Conservation (phyloP, 2,329 filamentous ascomycete species). For the Cordyceps fumosorosea region DNA sequence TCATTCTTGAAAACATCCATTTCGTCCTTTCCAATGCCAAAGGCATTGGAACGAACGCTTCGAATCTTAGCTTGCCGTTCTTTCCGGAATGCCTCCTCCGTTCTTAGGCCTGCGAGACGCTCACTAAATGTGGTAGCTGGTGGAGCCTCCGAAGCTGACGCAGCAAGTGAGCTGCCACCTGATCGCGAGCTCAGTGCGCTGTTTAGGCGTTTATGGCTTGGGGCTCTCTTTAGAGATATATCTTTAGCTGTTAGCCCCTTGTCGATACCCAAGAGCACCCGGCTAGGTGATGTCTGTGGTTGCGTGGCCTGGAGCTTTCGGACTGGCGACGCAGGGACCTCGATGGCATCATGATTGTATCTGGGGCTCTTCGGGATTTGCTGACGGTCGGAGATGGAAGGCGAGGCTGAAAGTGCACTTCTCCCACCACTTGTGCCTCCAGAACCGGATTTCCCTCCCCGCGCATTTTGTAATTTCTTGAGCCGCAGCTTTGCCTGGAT, state of each 20-base stretch:
- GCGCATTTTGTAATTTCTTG: conserved; percentile 70
- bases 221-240: conserved; percentile 73
- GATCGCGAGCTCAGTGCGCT: not conserved
- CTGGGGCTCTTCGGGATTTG: not conserved
- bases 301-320: conserved; percentile 45
- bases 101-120: conserved; percentile 65
- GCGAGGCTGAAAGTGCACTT: conserved; percentile 1
- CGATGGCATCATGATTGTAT: conserved; percentile 33
- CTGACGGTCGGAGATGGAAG: not conserved
- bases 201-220: conserved; percentile 33
- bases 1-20: conserved; percentile 53
- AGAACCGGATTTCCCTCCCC: conserved; percentile 18
- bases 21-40: conserved; percentile 50
- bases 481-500: conserved; percentile 84
- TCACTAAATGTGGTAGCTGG: conserved; percentile 69
- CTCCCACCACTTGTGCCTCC: conserved; percentile 15
- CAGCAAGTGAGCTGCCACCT: not conserved
- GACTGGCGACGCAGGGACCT: conserved; percentile 73
- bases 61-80: conserved; percentile 48
- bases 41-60: conserved; percentile 47
- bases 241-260: conserved; percentile 77
- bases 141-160: conserved; percentile 21
- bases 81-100: conserved; percentile 43
- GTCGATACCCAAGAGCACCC: conserved; percentile 80
- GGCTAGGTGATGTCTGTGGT: conserved; percentile 66